A percentile compares a stretch with the other conserved stretches of the same genome.
Evolutionary conservation across 176 grass and related monocot species (phyloP).

Genomic region (Ampelocalamus luodianensis): DNA sequence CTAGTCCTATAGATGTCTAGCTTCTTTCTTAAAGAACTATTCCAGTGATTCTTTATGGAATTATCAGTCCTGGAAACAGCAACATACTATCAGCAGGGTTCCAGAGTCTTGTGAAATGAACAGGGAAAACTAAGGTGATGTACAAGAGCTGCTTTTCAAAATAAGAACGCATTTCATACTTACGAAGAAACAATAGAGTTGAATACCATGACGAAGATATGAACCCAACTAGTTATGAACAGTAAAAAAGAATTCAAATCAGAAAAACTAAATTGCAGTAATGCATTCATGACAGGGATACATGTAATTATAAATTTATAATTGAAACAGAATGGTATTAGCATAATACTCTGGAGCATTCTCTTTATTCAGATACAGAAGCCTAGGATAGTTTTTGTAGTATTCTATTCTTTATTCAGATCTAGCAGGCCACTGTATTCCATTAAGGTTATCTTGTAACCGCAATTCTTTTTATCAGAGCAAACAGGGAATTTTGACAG

Average conservation of each 20-base stretch:
- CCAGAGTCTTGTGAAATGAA: constrained; percentile 7
- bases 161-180: neutral
- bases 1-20: constrained; percentile 58
- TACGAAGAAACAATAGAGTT: neutral
- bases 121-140: neutral
- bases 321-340: neutral
- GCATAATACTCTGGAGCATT: constrained; percentile 5
- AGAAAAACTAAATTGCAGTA: constrained; percentile 11
- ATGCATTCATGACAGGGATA: neutral
- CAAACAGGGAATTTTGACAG: constrained; percentile 25
- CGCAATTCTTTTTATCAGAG: constrained; percentile 24
- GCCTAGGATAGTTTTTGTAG: neutral
- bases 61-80: constrained; percentile 86
- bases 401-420: constrained; percentile 29
- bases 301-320: constrained; percentile 7
- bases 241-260: constrained; percentile 20
- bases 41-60: constrained; percentile 99
- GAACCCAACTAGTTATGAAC: neutral
- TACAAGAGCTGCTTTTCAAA: neutral
- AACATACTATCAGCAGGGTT: constrained; percentile 21
- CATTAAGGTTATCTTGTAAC: constrained; percentile 32
- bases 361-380: constrained; percentile 15
- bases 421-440: constrained; percentile 22
- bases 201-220: neutral
- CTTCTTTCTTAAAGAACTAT: constrained; percentile 97